phyloP scores from a whole-genome alignment of 2,329 filamentous ascomycete species.

The Cyclaneusma minus region DNA sequence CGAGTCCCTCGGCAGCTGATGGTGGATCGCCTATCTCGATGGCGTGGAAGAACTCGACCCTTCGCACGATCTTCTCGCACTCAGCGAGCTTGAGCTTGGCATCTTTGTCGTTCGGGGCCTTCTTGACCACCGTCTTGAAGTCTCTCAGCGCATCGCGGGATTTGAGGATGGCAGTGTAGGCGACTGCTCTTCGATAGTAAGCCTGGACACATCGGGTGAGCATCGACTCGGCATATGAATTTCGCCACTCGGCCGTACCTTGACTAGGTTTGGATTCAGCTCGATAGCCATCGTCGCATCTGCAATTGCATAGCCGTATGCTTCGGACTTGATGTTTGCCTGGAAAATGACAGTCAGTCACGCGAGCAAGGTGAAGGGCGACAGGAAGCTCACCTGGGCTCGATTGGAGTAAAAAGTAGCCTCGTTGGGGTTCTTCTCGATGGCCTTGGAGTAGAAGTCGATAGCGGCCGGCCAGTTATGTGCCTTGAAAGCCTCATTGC shows the following conservation, averaged over 20 bases:
- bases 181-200: constrained; percentile 85
- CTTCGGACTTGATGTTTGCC: constrained; percentile 90
- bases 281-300: constrained; percentile 88
- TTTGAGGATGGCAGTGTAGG: constrained; percentile 78
- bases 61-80: constrained; percentile 87
- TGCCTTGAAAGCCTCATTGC: constrained; percentile 79
- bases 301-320: constrained; percentile 81
- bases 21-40: constrained; percentile 89
- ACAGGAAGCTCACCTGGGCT: constrained; percentile 55
- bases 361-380: constrained; percentile 21
- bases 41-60: constrained; percentile 82
- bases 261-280: constrained; percentile 73
- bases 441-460: constrained; percentile 75
- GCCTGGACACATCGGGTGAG: constrained; percentile 36
- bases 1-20: constrained; percentile 79
- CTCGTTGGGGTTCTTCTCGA: constrained; percentile 67
- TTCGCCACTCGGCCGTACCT: constrained; percentile 47
- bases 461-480: constrained; percentile 79
- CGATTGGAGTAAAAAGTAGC: constrained; percentile 89
- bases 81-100: constrained; percentile 82
- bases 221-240: not conserved
- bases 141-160: constrained; percentile 81
- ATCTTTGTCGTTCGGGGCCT: constrained; percentile 78
- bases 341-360: constrained; percentile 34
- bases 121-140: constrained; percentile 79